Base-by-base conservation (phyloP, 2,329 filamentous ascomycete species). In the Colletotrichum somersetense region DNA sequence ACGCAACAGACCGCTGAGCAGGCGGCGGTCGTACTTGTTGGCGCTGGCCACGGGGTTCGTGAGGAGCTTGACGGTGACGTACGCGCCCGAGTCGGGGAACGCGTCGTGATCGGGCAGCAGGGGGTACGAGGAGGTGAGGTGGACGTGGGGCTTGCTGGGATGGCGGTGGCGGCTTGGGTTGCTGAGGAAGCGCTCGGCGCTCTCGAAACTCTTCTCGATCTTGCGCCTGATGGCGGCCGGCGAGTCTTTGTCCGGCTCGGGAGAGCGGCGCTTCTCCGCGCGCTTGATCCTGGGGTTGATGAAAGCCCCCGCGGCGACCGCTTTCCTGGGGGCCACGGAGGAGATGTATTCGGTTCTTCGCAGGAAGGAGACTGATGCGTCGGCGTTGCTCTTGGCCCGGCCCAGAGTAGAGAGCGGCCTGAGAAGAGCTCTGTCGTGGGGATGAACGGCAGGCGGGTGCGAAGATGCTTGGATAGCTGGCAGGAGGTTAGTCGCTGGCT, bases 331-430 rank as follows among this genome's bases (percentile, higher is more conserved):
- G 40, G 83, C 84, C 30, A 85, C 83, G 4, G 88, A 89, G 14
- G 93, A 93, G 78, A 97, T 98, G 84, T 98, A 98, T 82, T 99
- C 96, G 67, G 96, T 98, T 78, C 96, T 91, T 70, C 96, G 94
- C 76, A 99, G 89, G 88, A 99, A 99, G 74, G 94, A 97, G 66
- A 97, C 94, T 74, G 92, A 91, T 23, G 92, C 87, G 74, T 94
- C 92, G 46, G 69, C 55, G 73, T 90, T 89, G 53, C 91, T 89
- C 76, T 93, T 93, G 56, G 92, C 91, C 82, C 97, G 97, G 77
- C 94, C 95, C 30, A 99, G 89, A 61, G 94, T 91, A 46, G 94
- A 91, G 46, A 97, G 89, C 7, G 94, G 93, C 79, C 94, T 90
- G 73, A 99, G 89, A 64, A 99, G 91, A 16, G 91, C 88, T 74